Evolutionary conservation across 2,329 filamentous ascomycete genomes (phyloP).

Genomic region (Epichloe coenophiala): DNA sequence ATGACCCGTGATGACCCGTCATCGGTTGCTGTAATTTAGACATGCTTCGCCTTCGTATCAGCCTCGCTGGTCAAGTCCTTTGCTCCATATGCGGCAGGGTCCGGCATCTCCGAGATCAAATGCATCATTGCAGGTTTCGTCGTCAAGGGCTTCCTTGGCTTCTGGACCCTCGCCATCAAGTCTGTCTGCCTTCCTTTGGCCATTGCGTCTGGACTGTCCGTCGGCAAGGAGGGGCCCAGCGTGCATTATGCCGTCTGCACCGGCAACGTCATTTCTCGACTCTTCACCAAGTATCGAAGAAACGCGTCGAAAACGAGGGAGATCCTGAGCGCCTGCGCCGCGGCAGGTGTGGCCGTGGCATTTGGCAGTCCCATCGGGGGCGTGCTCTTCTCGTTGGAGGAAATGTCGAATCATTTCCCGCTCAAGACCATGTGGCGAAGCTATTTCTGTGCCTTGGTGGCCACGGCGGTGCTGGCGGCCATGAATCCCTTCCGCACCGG

Average conservation of each 20-base stretch:
- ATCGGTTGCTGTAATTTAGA: constrained; percentile 25
- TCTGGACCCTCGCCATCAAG: constrained; percentile 88
- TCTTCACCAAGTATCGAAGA: constrained; percentile 83
- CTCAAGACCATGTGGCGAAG: constrained; percentile 96
- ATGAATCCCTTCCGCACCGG: constrained; percentile 98
- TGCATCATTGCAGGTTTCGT: constrained; percentile 98
- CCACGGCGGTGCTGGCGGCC: constrained; percentile 78
- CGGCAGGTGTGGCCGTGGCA: constrained; percentile 87
- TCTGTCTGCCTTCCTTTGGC: constrained; percentile 80
- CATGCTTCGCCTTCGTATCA: constrained; percentile 67
- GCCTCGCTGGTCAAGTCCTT: constrained; percentile 80
- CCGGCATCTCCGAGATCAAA: constrained; percentile 97
- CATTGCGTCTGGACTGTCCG: constrained; percentile 85
- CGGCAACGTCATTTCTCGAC: constrained; percentile 84
- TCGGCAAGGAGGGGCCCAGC: constrained; percentile 94
- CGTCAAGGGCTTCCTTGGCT: constrained; percentile 94
- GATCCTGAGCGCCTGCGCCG: constrained; percentile 86
- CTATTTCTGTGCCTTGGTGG: constrained; percentile 94
- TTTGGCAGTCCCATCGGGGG: constrained; percentile 97
- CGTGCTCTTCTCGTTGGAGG: constrained; percentile 90
- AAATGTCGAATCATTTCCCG: constrained; percentile 94
- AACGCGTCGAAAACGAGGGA: constrained; percentile 93
- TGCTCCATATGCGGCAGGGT: constrained; percentile 90
- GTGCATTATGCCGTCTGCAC: constrained; percentile 99
- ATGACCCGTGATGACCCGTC: not conserved